Percentiles rank a stretch among this genome's conserved stretches.
Evolutionary conservation across 202 grass and related monocot genomes (phyloP).

Genomic region (Setaria viridis): DNA sequence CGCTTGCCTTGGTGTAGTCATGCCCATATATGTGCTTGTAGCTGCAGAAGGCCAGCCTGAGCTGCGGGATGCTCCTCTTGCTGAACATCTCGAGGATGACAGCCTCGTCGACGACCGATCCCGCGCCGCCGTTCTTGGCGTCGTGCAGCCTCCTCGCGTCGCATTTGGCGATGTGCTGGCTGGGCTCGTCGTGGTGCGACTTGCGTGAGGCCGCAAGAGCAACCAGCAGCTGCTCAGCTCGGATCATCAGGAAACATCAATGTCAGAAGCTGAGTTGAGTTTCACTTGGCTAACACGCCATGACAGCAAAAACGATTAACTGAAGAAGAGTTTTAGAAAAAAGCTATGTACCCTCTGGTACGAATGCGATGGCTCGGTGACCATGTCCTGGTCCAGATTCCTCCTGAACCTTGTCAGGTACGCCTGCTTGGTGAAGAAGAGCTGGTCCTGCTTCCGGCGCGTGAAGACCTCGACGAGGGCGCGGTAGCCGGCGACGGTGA

Average conservation of each 20-base stretch:
- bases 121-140: constrained; percentile 53
- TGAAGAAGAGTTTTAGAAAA: neutral
- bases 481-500: constrained; percentile 51
- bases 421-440: constrained; percentile 96
- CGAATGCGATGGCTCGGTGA: constrained; percentile 64
- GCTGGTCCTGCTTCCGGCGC: constrained; percentile 75
- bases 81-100: constrained; percentile 88
- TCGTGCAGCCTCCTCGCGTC: constrained; percentile 85
- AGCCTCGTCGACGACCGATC: constrained; percentile 63
- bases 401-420: constrained; percentile 75
- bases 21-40: constrained; percentile 95
- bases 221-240: constrained; percentile 62
- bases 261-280: too few species aligned
- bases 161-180: constrained; percentile 89
- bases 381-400: constrained; percentile 86
- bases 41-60: constrained; percentile 81
- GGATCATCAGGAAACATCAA: neutral
- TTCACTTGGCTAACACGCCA: neutral
- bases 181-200: constrained; percentile 78
- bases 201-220: constrained; percentile 83
- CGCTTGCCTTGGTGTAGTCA: constrained; percentile 82
- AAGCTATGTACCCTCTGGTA: constrained; percentile 61
- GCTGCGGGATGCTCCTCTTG: constrained; percentile 96
- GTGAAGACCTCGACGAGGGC: constrained; percentile 86
- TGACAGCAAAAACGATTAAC: neutral